Conservation (phyloP, 1,284 basidiomycete genomes). For the Lentinula novae-zelandiae region DNA sequence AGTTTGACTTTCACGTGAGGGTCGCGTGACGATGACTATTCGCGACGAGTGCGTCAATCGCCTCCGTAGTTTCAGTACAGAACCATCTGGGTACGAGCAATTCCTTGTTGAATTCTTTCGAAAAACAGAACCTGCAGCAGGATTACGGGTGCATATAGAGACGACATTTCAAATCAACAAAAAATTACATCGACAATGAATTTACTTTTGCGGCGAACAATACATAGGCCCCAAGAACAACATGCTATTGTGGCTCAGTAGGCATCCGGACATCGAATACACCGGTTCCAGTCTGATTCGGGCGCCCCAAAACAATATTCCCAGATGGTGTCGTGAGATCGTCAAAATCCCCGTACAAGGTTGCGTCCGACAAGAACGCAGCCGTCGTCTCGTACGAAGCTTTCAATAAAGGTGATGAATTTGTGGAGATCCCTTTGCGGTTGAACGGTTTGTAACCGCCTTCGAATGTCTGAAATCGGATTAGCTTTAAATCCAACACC, state of each 20-base stretch:
- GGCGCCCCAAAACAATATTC: constrained; percentile 88
- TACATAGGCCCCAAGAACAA: background rate
- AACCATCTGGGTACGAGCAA: too few relatives aligned
- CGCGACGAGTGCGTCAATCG: background rate
- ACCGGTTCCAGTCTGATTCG: constrained; percentile 83
- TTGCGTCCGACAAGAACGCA: constrained; percentile 93
- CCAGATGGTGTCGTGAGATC: constrained; percentile 86
- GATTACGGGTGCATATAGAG: too few relatives aligned
- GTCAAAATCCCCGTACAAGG: constrained; percentile 93
- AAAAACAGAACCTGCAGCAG: too few relatives aligned
- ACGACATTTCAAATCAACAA: background rate
- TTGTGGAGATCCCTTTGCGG: constrained; percentile 88
- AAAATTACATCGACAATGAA: background rate
- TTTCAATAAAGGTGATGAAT: constrained; percentile 92
- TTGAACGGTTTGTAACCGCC: constrained; percentile 99
- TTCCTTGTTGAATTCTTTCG: background rate
- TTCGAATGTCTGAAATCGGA: constrained; percentile 77
- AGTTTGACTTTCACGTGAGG: background rate
- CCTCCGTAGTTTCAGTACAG: background rate
- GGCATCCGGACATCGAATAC: constrained; percentile 80
- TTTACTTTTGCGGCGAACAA: constrained; percentile 4
- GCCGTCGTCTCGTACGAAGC: constrained; percentile 98
- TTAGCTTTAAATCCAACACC: constrained; percentile 5
- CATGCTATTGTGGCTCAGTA: constrained; percentile 23
- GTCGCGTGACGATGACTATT: background rate